phyloP scores from a whole-genome alignment of 179 eudicot species.

The Pouteria campechiana region DNA sequence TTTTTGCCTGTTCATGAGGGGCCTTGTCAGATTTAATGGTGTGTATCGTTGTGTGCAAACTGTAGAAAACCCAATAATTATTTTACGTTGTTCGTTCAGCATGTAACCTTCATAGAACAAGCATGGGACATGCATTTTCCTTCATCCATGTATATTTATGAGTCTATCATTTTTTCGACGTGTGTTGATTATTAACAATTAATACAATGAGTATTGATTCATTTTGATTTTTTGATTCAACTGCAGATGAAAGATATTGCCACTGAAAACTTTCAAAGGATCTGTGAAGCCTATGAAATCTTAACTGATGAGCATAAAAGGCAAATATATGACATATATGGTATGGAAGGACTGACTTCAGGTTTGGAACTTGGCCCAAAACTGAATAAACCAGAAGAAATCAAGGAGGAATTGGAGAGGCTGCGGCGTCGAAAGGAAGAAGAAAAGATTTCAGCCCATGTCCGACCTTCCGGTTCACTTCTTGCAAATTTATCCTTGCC shows the following conservation, averaged over 20 bases:
- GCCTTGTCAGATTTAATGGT: no score
- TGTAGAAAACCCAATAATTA: no score
- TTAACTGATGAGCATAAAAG: constrained; percentile 77
- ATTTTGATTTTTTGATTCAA: no score
- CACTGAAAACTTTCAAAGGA: constrained; percentile 89
- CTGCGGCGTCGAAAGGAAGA: constrained; percentile 51
- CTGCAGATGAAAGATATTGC: constrained; percentile 97
- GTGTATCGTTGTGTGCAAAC: no score
- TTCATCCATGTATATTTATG: no score
- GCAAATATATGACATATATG: constrained; percentile 91
- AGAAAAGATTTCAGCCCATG: constrained; percentile 43
- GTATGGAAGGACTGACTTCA: constrained; percentile 90
- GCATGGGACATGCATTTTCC: no score
- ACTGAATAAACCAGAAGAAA: constrained; percentile 77
- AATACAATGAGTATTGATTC: no score
- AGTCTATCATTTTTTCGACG: no score
- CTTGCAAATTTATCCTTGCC: constrained; percentile 80
- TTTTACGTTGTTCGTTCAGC: no score
- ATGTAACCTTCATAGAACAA: no score
- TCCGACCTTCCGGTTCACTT: constrained; percentile 69
- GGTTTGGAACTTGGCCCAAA: constrained; percentile 94
- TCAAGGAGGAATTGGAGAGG: constrained; percentile 86
- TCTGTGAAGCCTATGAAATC: constrained; percentile 98
- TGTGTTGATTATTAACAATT: no score
- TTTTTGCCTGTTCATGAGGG: no score